phyloP scores from a whole-genome alignment of 768 basidiomycete species.

The Hypholoma sublateritium region DNA sequence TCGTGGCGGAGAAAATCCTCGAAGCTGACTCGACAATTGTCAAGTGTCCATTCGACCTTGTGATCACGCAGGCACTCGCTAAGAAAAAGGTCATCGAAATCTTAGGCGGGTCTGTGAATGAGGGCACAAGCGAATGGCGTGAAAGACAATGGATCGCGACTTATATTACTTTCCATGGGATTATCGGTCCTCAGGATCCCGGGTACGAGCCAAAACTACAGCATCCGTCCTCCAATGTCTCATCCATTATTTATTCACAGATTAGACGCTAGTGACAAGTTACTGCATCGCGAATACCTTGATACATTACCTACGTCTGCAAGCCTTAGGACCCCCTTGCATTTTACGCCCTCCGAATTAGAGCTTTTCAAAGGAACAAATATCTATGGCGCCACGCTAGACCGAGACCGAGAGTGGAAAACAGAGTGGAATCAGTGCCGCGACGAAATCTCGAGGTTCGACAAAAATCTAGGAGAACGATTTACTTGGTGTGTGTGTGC shows the following conservation, averaged over 20 bases:
- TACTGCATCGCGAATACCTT: constrained; percentile 63
- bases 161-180: constrained; percentile 68
- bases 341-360: constrained; percentile 65
- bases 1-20: constrained; percentile 50
- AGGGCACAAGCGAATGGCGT: constrained; percentile 41
- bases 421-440: constrained; percentile 62
- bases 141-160: constrained; percentile 68
- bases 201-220: constrained; percentile 19
- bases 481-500: constrained; percentile 66
- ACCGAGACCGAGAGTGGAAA: constrained; percentile 62
- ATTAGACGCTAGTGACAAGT: constrained; percentile 9
- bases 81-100: constrained; percentile 41
- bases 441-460: constrained; percentile 32
- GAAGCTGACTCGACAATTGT: constrained; percentile 54
- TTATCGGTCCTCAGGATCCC: constrained; percentile 38
- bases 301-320: constrained; percentile 57
- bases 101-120: constrained; percentile 24
- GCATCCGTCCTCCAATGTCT: constrained; percentile 2
- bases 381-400: constrained; percentile 71
- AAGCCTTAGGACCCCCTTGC: constrained; percentile 68
- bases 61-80: constrained; percentile 57
- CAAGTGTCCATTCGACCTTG: constrained; percentile 65
- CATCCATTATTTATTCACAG: constrained; percentile 12
- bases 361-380: constrained; percentile 76
- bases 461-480: constrained; percentile 41